A percentile compares a stretch with the other conserved stretches of the same genome.
These are phyloP conservation scores for Aurantiochytrium sp. DNA, from an alignment of 108 stramenopile species.

Conservation along the genomic window DNA sequence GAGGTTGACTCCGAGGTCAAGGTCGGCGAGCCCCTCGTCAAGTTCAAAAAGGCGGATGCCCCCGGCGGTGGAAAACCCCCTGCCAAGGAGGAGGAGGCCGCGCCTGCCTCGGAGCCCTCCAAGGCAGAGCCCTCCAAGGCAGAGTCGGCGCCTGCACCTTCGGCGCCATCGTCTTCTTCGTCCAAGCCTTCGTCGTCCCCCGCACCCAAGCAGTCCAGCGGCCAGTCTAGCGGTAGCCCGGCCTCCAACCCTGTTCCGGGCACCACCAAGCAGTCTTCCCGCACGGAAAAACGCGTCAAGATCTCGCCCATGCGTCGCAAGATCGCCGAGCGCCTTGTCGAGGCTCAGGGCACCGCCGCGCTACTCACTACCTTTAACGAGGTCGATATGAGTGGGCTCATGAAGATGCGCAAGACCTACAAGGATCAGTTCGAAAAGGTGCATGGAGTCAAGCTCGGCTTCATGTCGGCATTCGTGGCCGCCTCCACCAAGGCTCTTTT, in stretches of 20 bases:
- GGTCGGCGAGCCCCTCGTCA: constrained; percentile 79
- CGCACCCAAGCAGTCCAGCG: constrained; percentile 19
- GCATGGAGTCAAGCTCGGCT: constrained; percentile 95
- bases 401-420: constrained; percentile 86
- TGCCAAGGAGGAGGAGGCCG: constrained; percentile 17
- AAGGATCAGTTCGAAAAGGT: constrained; percentile 91
- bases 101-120: neutral
- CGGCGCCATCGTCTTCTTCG: constrained; percentile 32
- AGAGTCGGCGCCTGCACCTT: constrained; percentile 11
- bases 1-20: constrained; percentile 89
- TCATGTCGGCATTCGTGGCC: constrained; percentile 96
- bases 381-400: constrained; percentile 90
- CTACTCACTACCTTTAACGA: constrained; percentile 99
- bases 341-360: constrained; percentile 96
- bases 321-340: constrained; percentile 90
- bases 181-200: constrained; percentile 45
- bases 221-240: neutral
- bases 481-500: constrained; percentile 79
- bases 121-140: neutral
- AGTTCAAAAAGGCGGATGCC: constrained; percentile 71
- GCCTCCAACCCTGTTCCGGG: neutral
- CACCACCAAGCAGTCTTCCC: constrained; percentile 1
- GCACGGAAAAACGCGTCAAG: constrained; percentile 90
- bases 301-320: constrained; percentile 97
- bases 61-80: constrained; percentile 44